Evolutionary conservation across 2,329 filamentous ascomycete genomes (phyloP), one percentile per base, ranked within the genome.

Genomic region (Colletotrichum aenigma): DNA sequence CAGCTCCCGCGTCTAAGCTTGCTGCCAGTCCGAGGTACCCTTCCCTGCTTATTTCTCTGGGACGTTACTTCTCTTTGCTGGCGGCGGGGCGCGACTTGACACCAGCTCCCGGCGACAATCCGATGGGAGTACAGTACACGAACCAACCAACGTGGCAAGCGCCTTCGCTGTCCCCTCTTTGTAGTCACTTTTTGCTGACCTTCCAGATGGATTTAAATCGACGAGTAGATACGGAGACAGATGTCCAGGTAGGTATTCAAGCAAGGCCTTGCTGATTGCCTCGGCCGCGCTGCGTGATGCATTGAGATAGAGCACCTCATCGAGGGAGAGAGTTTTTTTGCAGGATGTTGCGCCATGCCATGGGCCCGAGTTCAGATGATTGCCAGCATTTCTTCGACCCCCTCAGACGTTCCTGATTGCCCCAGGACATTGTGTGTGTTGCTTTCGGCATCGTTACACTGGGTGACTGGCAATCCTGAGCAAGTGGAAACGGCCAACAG

Each of bases 361-460:
- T 61, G 24, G 55, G 55, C 68, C 60, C 55, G 30, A 72, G 68
- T 75, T 56, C 68, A 75, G 68, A 66, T 38, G 55, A 66, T 48
- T 26, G 34, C 34, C 28, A 60, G 34, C 34, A 24, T 32, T 43
- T 43, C 66, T 52, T 36, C 36, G 26, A 43, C 66, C 58, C 66
- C 43, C 30, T 60, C 38, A 43, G 18, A 65, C 58, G 69, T 43
- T 32, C 12, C 52, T 58, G n/a, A 5, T 21, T 32, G 36, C 34
- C 36, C 10, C 7, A 52, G 32, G 34, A 8, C 56, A 60, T n/a
- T 34, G 58, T 24, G 16, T 28, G 61, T 7, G 10, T 28, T 34
- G 21, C n/a, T 28, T 32, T 28, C 34, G 26, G 62, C 24, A 16
- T 66, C n/a, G 43, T 48, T 48, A 48, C 43, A 48, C 43, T 21